Base-by-base conservation (phyloP, 768 basidiomycete species). In the Suillus tomentosus region DNA sequence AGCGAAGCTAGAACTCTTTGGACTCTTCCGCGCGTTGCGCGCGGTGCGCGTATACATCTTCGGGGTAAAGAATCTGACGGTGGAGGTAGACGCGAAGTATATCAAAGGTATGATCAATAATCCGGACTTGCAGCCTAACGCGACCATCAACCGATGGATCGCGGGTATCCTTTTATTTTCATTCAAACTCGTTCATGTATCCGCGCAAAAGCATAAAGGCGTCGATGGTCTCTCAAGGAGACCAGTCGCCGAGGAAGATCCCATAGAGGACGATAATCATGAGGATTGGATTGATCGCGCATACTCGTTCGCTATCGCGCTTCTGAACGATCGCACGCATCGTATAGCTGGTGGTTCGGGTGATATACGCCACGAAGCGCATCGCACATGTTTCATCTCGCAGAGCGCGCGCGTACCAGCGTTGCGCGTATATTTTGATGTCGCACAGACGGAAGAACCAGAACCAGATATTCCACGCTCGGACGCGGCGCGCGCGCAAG, bases 41-140 rank as follows among this genome's bases (percentile, higher is more conserved):
- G 67, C 73, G 0, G 65, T 65, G 2, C 47, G 64, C 1, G 22
- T 76, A 2, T 75, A 67, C 36, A 66, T 78, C 5, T 65, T 78
- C 14, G 70, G 79, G 0, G 54, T 79, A 0, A 34, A 58, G 3
- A 72, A 73, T 24, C 65, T 76, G 4, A 60, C 64, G 0, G 69
- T 78, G 0, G 74, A 80, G 61, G 40, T 71, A 45, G 42, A 79
- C 37, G 72, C 76, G 0, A 73, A 72, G 60, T 68, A 53, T n/a
- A 73, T 81, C 39, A 69, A 72, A 27, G 80, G 77, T 3, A 81
- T 78, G 77, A 64, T 77, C n/a, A 67, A 64, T 9, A 74, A 72
- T 22, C 77, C 67, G 6, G 70, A 72, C 58, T 47, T 67, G 22
- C 66, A 69, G 24, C 79, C 77, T 0, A 76, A 72, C 56, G 72